phyloP scores from a whole-genome alignment of 2,329 filamentous ascomycete genomes.

The Camillea tinctor region DNA sequence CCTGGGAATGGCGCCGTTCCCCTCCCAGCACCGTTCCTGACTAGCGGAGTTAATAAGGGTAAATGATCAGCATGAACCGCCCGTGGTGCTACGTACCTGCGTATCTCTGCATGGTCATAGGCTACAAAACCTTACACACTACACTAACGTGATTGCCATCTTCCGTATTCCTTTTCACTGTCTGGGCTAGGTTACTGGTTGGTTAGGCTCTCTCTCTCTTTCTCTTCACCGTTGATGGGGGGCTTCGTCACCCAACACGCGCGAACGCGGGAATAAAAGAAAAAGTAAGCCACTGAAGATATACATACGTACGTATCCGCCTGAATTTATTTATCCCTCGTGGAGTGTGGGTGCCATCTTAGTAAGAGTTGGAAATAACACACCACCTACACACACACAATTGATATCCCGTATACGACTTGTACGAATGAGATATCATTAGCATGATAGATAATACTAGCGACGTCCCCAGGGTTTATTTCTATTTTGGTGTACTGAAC shows the following conservation, averaged over 20 bases:
- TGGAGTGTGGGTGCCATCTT: no score
- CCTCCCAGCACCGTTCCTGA: slow-evolving; percentile 16
- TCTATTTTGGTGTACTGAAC: not conserved
- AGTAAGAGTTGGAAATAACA: no score
- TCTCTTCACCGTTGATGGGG: not conserved
- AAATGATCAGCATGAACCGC: slow-evolving; percentile 11
- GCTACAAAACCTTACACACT: not conserved
- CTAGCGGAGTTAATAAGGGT: slow-evolving; percentile 18
- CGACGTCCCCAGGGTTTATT: not conserved
- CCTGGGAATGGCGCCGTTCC: slow-evolving; percentile 19
- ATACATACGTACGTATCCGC: no score
- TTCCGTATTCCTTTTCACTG: not conserved
- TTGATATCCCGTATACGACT: no score
- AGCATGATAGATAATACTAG: no score
- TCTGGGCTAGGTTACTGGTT: not conserved
- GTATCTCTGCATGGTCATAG: no score
- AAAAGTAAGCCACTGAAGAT: not conserved
- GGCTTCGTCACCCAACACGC: not conserved
- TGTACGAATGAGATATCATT: no score
- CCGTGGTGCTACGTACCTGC: not conserved
- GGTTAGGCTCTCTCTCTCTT: no score
- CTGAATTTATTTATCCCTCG: no score
- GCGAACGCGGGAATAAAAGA: no score
- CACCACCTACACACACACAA: no score
- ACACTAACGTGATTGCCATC: no score